Evolutionary conservation across 441 rosid species (phyloP), one percentile per base, ranked within the genome.

Genomic region (Euphorbia schlechtendalii): DNA sequence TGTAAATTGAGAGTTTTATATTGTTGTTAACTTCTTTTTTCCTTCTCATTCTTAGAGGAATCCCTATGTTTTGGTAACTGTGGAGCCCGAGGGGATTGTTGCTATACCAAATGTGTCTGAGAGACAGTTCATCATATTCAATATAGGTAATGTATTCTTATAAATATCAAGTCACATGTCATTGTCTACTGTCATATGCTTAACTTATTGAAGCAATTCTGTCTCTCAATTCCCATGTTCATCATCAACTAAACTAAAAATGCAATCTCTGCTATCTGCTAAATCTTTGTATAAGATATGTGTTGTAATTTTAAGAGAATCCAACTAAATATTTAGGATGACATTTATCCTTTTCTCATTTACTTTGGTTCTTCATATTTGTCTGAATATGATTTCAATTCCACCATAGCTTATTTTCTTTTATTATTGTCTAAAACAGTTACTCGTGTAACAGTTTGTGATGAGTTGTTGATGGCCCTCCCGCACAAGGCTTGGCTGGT

Each of bases 1-100:
- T 58, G 41, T 62, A 36, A 59, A 30, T 61, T 12, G 63, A 59
- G 63, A 38, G 30, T 57, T 60, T 65, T 41, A 22, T 22, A 28
- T 59, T 60, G 59, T 46, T 12, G 17, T 58, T 34, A 11, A 32
- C n/a, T 22, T 61, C 27, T 73, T 67, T 8, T 34, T 18, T n/a
- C 15, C 13, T 14, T 53, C 25, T 15, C n/a, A n/a, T 40, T 4
- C 68, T 49, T 80, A 87, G 96, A 82, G 73, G 2, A 82, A 84
- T 64, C 64, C 82, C 65, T 70, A 71, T 51, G 81, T 88, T 55
- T 63, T 83, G 75, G 90, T 87, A 72, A 81, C 80, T 5, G 93
- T 88, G 73, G 91, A 93, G 70, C 87, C 97, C 10, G 93, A 88
- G 77, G 95, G 96, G 30, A 60, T 93, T 63, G 93, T 90, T 65